phyloP scores from a whole-genome alignment of 1,284 basidiomycete species.

The Cryptococcus sp. region DNA sequence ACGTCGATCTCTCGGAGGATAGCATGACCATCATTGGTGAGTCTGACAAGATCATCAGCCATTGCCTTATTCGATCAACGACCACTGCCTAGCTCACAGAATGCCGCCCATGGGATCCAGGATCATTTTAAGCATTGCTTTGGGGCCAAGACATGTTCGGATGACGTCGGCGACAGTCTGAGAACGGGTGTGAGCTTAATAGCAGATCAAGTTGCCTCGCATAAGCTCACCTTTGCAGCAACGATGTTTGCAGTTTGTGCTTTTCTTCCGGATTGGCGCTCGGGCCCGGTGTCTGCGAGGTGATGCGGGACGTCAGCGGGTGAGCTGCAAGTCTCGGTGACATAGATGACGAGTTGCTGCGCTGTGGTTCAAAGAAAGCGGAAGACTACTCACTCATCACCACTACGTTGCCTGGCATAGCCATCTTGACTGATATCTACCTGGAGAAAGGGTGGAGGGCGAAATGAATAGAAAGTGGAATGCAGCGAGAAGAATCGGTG shows the following conservation, averaged over 20 bases:
- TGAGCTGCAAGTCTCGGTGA: too few species aligned
- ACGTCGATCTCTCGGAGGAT: conserved; percentile 98
- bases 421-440: conserved; percentile 16
- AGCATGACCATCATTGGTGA: conserved; percentile 97
- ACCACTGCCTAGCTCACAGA: conserved; percentile 65
- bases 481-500: conserved; percentile 1
- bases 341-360: too few species aligned
- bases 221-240: conserved; percentile 77
- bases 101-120: conserved; percentile 97
- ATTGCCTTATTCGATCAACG: too few species aligned
- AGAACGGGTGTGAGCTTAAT: conserved; percentile 6
- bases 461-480: neutral
- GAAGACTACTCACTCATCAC: conserved; percentile 55
- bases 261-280: conserved; percentile 90
- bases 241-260: conserved; percentile 97
- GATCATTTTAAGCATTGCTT: conserved; percentile 99
- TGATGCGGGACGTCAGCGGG: neutral
- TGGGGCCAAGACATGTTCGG: conserved; percentile 93
- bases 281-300: conserved; percentile 78
- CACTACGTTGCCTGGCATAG: conserved; percentile 50
- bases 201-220: neutral
- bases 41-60: conserved; percentile 55
- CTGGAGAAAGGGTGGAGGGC: neutral
- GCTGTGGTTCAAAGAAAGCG: too few species aligned
- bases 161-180: conserved; percentile 99